Evolutionary conservation across 2,329 filamentous ascomycete genomes (phyloP), one percentile per base, ranked within the genome.

Genomic region (Alternaria arborescens): DNA sequence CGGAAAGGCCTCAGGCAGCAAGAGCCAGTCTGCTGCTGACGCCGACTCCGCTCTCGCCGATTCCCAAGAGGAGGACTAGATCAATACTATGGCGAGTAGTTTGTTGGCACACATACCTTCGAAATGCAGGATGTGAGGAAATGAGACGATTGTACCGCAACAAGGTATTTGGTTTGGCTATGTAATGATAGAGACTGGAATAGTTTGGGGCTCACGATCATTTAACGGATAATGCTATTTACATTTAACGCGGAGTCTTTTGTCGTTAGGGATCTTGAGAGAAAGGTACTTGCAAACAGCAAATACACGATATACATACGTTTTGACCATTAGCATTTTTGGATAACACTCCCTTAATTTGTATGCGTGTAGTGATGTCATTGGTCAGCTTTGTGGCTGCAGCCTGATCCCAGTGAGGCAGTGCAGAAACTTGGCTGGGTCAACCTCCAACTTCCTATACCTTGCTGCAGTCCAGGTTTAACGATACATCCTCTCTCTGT

Each of bases 51-150:
- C 60, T 20, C 56, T 64, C n/a, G 61, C 62, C 4, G 61, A 66
- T 40, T 46, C 55, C 18, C 65, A 68, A 41, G 63, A 68, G 52
- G 65, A 68, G 20, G 59, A 69, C 20, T 68, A 61, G 47, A 63
- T 53, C 1, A 20, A 40, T n/a, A 10, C 8, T 11, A 2, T 1
- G 4, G 30, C 20, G 20, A 26, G 20, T 26, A 12, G 4, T 36
- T 16, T 1, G 38, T 26, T 0, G 16, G 22, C 24, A 26, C 6
- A 36, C 24, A 8, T 3, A 2, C 8, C 11, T 22, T 4, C 1
- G 18, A 24, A 24, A 11, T 3, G 20, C 14, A 50, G 22, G 30
- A 0, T 22, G 24, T 12, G 46, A 3, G 8, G 22, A 20, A 16
- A 18, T 36, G 20, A 14, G 18, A 3, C 18, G 2, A 4, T 41